Conservation (phyloP, 495 filamentous ascomycete genomes). For the Amphirosellinia nigrospora region DNA sequence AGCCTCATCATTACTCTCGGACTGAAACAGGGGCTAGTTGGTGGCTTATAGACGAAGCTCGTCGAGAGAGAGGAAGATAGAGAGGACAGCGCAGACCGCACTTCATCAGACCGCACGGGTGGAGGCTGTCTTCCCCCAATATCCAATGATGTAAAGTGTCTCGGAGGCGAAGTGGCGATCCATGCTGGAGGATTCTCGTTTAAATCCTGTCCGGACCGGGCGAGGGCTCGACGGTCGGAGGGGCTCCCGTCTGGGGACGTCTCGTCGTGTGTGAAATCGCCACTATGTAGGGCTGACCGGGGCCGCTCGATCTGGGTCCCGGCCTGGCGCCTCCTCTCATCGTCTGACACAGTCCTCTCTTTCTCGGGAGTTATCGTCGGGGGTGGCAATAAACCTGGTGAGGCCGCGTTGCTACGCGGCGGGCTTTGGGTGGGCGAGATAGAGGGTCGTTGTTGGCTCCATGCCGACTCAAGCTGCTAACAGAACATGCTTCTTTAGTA, state of each 20-base stretch:
- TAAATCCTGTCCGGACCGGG: slow-evolving; percentile 26
- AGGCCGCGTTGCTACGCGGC: slow-evolving; percentile 36
- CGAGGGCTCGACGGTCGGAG: slow-evolving; percentile 16
- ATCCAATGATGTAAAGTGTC: slow-evolving; percentile 48
- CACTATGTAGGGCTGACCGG: slow-evolving; percentile 84
- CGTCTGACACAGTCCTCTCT: slow-evolving; percentile 33
- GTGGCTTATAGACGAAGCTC: slow-evolving; percentile 82
- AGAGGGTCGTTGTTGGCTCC: slow-evolving; percentile 35
- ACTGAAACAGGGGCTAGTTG: slow-evolving; percentile 90
- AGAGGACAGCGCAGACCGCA: slow-evolving; percentile 62
- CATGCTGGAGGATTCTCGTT: slow-evolving; percentile 34
- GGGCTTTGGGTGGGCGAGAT: slow-evolving; percentile 43
- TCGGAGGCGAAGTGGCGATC: slow-evolving; percentile 55
- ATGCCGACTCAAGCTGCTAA: slow-evolving; percentile 48
- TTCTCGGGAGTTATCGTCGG: slow-evolving; percentile 52
- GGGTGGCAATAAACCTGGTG: slow-evolving; percentile 45
- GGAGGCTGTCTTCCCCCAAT: slow-evolving; percentile 41
- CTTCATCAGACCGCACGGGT: slow-evolving; percentile 40
- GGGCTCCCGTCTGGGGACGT: slow-evolving; percentile 27
- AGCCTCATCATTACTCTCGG: slow-evolving; percentile 84
- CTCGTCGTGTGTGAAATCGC: slow-evolving; percentile 78
- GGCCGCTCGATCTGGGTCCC: slow-evolving; percentile 79
- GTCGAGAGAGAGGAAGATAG: slow-evolving; percentile 72
- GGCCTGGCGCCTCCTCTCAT: slow-evolving; percentile 37
- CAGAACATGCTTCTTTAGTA: slow-evolving; percentile 25